Evolutionary conservation across 352 stramenopile genomes (phyloP).

Genomic region (Albugo candida): DNA sequence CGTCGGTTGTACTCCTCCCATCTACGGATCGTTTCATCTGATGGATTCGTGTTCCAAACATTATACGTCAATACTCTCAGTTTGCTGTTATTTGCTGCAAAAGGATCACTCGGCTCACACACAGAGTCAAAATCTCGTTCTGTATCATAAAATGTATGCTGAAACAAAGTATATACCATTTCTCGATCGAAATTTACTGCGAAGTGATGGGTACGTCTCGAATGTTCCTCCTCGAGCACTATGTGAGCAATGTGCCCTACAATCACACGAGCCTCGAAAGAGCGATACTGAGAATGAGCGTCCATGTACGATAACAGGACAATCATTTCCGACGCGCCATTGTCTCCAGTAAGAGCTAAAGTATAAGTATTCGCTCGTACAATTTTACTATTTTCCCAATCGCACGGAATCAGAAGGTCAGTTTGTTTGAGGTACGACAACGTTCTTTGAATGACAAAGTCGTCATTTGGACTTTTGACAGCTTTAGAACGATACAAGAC

Average conservation of each 20-base stretch:
- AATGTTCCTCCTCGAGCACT: conserved; percentile 33
- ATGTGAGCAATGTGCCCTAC: conserved; percentile 52
- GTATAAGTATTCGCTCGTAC: conserved; percentile 17
- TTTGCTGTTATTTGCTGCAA: not conserved
- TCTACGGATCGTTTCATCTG: conserved; percentile 19
- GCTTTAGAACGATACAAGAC: conserved; percentile 20
- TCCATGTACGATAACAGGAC: conserved; percentile 34
- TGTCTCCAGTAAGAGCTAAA: conserved; percentile 41
- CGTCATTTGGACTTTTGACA: conserved; percentile 14
- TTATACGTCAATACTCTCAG: conserved; percentile 76
- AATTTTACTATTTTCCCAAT: conserved; percentile 3
- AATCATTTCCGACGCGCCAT: conserved; percentile 38
- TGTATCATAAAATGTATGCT: conserved; percentile 26
- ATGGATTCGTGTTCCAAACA: conserved; percentile 80
- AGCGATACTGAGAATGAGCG: conserved; percentile 11
- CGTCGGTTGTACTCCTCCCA: conserved; percentile 61
- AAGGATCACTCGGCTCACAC: not conserved
- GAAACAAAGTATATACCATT: conserved; percentile 39
- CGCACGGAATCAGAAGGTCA: no score
- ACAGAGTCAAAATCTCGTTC: not conserved
- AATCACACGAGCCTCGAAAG: conserved; percentile 46
- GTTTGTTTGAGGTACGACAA: no score
- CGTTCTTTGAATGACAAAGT: conserved; percentile 16
- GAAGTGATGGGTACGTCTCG: conserved; percentile 30
- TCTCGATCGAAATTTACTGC: conserved; percentile 58